Evolutionary conservation across 2,329 filamentous ascomycete genomes (phyloP).

Genomic region (Aspergillus versicolor): DNA sequence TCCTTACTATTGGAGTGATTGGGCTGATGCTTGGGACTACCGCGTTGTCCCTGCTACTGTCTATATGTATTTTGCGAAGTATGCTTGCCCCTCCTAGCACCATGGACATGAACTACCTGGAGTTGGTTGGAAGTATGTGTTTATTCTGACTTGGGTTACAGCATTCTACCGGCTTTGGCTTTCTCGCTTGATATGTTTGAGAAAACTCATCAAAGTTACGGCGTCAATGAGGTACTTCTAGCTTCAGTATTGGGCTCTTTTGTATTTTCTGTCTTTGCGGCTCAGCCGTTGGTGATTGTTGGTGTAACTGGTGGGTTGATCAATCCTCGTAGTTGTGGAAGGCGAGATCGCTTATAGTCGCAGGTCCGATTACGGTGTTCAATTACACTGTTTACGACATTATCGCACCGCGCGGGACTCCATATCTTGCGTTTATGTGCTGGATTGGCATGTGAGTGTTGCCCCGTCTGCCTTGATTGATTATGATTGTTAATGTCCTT

Average conservation of each 20-base stretch:
- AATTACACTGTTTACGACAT: conserved; percentile 95
- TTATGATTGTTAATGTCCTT: not conserved
- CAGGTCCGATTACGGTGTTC: conserved; percentile 86
- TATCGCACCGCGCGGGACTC: conserved; percentile 70
- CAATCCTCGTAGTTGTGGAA: not conserved
- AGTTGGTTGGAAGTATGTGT: not conserved
- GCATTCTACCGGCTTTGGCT: conserved; percentile 80
- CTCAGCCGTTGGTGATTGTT: conserved; percentile 85
- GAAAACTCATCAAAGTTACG: conserved; percentile 79
- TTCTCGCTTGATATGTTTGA: conserved; percentile 94
- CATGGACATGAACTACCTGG: not conserved
- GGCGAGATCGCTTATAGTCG: not conserved
- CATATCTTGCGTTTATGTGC: conserved; percentile 87
- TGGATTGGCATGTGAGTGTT: conserved; percentile 73
- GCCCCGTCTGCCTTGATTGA: not conserved
- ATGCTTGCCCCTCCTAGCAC: conserved; percentile 30
- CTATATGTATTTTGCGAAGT: conserved; percentile 97
- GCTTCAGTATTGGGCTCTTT: conserved; percentile 79
- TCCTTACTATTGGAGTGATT: conserved; percentile 80
- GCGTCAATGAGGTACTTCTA: conserved; percentile 88
- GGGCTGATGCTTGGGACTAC: conserved; percentile 86
- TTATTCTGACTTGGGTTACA: conserved; percentile 36
- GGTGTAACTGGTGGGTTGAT: conserved; percentile 68
- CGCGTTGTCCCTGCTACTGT: conserved; percentile 81
- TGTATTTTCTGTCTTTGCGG: conserved; percentile 76